phyloP scores from a whole-genome alignment of 1,284 basidiomycete genomes.

The Ustilago loliicola region DNA sequence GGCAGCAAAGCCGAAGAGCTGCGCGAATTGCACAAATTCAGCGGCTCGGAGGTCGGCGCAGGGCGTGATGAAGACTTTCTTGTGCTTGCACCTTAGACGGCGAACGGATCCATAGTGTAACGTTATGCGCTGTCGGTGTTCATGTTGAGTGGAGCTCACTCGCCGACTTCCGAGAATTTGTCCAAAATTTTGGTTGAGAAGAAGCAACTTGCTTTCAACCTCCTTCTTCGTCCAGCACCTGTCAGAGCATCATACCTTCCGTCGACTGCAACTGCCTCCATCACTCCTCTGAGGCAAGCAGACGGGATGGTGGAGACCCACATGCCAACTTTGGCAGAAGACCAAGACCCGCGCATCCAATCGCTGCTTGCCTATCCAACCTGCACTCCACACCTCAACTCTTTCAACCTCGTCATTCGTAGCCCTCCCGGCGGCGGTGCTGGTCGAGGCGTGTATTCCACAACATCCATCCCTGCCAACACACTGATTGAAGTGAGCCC shows the following conservation, averaged over 20 bases:
- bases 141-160: background rate
- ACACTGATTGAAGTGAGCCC: constrained; percentile 86
- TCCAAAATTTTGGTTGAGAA: constrained; percentile 19
- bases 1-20: too few relatives aligned
- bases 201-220: background rate
- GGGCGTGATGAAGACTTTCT: too few relatives aligned
- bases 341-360: constrained; percentile 23
- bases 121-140: too few relatives aligned
- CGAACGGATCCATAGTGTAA: background rate
- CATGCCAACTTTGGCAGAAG: constrained; percentile 16
- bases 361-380: constrained; percentile 31
- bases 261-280: background rate
- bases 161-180: constrained; percentile 22
- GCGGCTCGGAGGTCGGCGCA: too few relatives aligned
- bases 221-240: background rate
- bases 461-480: constrained; percentile 70
- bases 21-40: too few relatives aligned
- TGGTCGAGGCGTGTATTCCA: constrained; percentile 59
- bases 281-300: background rate
- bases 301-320: constrained; percentile 45
- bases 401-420: constrained; percentile 38
- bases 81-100: too few relatives aligned
- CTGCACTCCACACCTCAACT: constrained; percentile 60
- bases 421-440: constrained; percentile 16
- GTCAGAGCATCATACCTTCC: background rate